These are phyloP conservation scores for Hymenoscyphus infarciens DNA, from an alignment of 2,329 filamentous ascomycete genomes.

Conservation along the genomic window DNA sequence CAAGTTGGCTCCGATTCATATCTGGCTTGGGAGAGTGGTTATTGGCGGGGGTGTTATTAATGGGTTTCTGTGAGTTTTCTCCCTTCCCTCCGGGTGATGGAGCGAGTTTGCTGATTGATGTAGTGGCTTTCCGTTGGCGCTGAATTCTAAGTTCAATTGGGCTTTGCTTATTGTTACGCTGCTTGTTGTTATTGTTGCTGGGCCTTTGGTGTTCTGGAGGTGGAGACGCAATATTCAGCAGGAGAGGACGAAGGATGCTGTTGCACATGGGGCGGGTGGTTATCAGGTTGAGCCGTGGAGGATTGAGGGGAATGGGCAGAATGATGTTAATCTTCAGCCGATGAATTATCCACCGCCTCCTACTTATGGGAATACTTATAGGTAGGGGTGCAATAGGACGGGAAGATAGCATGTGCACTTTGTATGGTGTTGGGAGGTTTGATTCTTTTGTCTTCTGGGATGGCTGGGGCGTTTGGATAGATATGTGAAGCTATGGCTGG, in stretches of 20 bases:
- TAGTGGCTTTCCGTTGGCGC: conserved; percentile 56
- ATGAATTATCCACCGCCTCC: conserved; percentile 7
- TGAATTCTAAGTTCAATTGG: conserved; percentile 45
- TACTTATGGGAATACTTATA: neutral
- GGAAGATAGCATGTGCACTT: neutral
- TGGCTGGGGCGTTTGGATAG: neutral
- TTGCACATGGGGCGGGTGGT: neutral
- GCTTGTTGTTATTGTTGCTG: conserved; percentile 41
- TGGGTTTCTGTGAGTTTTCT: conserved; percentile 50
- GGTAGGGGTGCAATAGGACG: neutral
- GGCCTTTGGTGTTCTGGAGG: conserved; percentile 21
- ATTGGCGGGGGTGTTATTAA: conserved; percentile 53
- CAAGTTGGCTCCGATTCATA: conserved; percentile 50
- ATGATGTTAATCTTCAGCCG: conserved; percentile 9
- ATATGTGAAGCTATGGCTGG: neutral
- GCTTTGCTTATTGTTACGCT: conserved; percentile 46
- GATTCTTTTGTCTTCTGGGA: neutral
- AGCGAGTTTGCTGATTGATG: neutral
- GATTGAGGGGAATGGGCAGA: neutral
- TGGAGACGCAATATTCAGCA: conserved; percentile 12
- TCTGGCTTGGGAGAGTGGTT: conserved; percentile 54
- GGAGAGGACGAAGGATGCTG: conserved; percentile 5
- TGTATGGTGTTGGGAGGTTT: neutral
- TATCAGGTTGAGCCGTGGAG: conserved; percentile 14
- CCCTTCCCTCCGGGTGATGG: neutral